Evolutionary conservation across 345 rosid species (phyloP), one percentile per base, ranked within the genome.

Genomic region (Trapa bicornis): DNA sequence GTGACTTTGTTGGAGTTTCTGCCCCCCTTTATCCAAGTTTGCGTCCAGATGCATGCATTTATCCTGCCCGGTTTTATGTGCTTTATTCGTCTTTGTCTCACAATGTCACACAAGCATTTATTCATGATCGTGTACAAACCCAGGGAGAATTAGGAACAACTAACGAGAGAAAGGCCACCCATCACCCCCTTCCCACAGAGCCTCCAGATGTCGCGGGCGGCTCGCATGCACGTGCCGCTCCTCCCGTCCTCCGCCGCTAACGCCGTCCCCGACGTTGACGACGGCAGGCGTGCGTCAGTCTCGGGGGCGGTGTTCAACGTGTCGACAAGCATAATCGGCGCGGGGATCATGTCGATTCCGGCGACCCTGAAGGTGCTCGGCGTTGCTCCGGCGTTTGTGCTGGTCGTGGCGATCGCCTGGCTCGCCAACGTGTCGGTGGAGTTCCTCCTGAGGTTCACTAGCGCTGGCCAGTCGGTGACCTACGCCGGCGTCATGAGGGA

Each of bases 301-400:
- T 64, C 82, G 0, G 96, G 98, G 11, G 97, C 97, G 0, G 88
- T 93, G 73, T 93, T 93, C 77, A 93, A 90, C 61, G 89, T 93
- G 43, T 82, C 98, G 1, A 93, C 97, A 0, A 90, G 83, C 76
- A 83, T 87, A 14, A 77, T 93, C 43, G 97, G 98, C 10, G 96
- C 97, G 3, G 97, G 97, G 5, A 93, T 90, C 41, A 93, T 93
- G 98, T 85, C 98, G 5, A 83, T 90, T 52, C 96, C 98, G 0
- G 97, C 92, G 12, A 86, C 98, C 3, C 60, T 86, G 2, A 90
- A 81, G 78, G 97, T 93, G 11, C 80, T 93, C 0, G 98, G 98
- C 4, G 83, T 87, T 0, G 67, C 87, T 32, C 98, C 97, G n/a
- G 96, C 96, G 33, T 75, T 93, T 2, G 63, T 73, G 64, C 66